Percentiles rank a stretch among this genome's conserved stretches.
These are phyloP conservation scores for Lactarius indigo DNA, from an alignment of 768 basidiomycete genomes.

Conservation along the genomic window DNA sequence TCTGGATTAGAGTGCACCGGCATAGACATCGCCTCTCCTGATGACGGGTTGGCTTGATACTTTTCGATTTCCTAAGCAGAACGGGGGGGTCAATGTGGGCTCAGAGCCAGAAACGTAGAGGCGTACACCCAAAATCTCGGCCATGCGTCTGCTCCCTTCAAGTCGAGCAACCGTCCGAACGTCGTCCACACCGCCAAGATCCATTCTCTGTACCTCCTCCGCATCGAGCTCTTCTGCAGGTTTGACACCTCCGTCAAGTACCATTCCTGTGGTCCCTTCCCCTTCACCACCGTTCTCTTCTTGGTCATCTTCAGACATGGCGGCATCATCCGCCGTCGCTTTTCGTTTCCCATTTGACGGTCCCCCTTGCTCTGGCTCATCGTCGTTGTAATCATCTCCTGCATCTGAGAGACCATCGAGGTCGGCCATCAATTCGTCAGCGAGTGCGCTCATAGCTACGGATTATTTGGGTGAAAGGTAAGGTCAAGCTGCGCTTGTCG, in stretches of 20 bases:
- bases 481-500: neutral
- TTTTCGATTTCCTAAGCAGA: slow-evolving; percentile 79
- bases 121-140: slow-evolving; percentile 76
- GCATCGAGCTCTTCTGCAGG: slow-evolving; percentile 96
- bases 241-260: slow-evolving; percentile 80
- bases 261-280: slow-evolving; percentile 49
- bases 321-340: slow-evolving; percentile 49
- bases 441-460: slow-evolving; percentile 67
- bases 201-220: slow-evolving; percentile 94
- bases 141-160: slow-evolving; percentile 82
- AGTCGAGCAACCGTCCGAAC: slow-evolving; percentile 87
- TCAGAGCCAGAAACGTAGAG: neutral
- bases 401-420: slow-evolving; percentile 78
- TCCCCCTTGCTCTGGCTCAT: slow-evolving; percentile 28
- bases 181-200: slow-evolving; percentile 79
- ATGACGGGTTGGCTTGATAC: slow-evolving; percentile 75
- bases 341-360: slow-evolving; percentile 56
- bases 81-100: neutral
- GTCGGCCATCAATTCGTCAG: slow-evolving; percentile 90
- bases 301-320: slow-evolving; percentile 55
- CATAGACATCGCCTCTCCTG: slow-evolving; percentile 71
- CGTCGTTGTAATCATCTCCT: slow-evolving; percentile 48
- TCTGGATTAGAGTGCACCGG: slow-evolving; percentile 90
- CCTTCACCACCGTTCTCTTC: slow-evolving; percentile 42
- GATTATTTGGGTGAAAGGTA: neutral